Evolutionary conservation across 108 stramenopile species (phyloP), one percentile per base, ranked within the genome.

Genomic region (Pseudonitzschia delicatissima): DNA sequence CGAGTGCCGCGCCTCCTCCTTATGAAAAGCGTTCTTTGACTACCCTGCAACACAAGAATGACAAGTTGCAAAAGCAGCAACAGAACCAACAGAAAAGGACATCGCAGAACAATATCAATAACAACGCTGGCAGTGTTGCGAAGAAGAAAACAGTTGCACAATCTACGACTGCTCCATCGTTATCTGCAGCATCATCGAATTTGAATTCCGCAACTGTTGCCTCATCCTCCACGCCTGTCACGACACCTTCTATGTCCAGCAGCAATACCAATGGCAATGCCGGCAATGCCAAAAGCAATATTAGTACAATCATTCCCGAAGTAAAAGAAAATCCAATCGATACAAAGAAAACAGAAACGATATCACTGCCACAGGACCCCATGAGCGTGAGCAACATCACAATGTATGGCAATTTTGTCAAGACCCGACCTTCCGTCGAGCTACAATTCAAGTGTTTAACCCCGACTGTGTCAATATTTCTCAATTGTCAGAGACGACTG

Each of bases 401-500:
- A 17, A 2, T 48, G 31, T 55, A 33, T 33, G 31, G 31, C 11
- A 3, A 29, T 33, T 55, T 13, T 33, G 0, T 55, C 6, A 9
- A 55, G 4, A 18, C 7, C 17, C 53, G 53, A 8, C 53, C 53
- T 2, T 27, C 11, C 11, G 53, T 55, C n/a, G n/a, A 27, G 32
- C 17, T 55, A 28, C 12, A 55, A 2, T 55, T 55, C 32, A 5
- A 33, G 18, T 29, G 27, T 27, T 27, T 31, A 4, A 33, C 17
- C 7, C 53, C 53, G 5, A 55, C 53, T 28, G 11, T 18, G 29
- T 31, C 28, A 0, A 55, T 55, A 29, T 31, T 55, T 33, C 13
- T 31, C 29, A 9, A 0, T 25, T n/a, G n/a, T n/a, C n/a, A n/a
- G n/a, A n/a, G n/a, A n/a, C 45, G 81, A 25, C 71, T 85, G 42